Percentiles rank a stretch among this genome's conserved stretches.
phyloP scores from a whole-genome alignment of 2,329 filamentous ascomycete genomes.

The Metarhizium anisopliae region DNA sequence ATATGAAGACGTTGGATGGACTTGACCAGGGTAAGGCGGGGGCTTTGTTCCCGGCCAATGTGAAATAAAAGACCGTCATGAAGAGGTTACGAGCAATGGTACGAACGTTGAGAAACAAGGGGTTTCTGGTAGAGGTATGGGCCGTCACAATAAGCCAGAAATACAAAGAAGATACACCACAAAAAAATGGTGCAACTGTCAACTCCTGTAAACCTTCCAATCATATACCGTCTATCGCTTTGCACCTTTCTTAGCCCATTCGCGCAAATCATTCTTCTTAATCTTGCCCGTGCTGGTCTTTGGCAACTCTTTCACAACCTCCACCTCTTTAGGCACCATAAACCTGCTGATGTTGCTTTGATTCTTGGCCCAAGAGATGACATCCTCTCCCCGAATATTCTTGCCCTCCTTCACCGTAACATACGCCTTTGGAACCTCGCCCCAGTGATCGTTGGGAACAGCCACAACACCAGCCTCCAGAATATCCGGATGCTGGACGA shows the following conservation, averaged over 20 bases:
- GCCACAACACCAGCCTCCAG: conserved; percentile 89
- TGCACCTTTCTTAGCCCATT: conserved; percentile 54
- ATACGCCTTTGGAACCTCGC: conserved; percentile 91
- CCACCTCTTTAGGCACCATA: conserved; percentile 69
- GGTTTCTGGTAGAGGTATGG: neutral
- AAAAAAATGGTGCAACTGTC: neutral
- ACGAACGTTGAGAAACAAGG: neutral
- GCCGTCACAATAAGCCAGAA: neutral
- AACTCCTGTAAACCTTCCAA: neutral
- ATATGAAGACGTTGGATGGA: conserved; percentile 37
- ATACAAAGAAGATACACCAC: neutral
- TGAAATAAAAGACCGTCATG: conserved; percentile 7
- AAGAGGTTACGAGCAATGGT: neutral
- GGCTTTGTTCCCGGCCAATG: conserved; percentile 22
- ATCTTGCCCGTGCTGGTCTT: conserved; percentile 98
- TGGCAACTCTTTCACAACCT: conserved; percentile 78
- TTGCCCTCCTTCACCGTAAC: conserved; percentile 69
- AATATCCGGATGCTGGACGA: conserved; percentile 79
- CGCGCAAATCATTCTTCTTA: conserved; percentile 84
- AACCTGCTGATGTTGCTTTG: conserved; percentile 78
- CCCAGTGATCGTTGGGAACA: conserved; percentile 84
- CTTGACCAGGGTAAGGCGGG: conserved; percentile 19
- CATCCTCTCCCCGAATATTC: conserved; percentile 38
- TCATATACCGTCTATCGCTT: conserved; percentile 3
- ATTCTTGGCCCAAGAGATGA: conserved; percentile 81